phyloP scores from a whole-genome alignment of 495 filamentous ascomycete species.

The Penicillium roqueforti region DNA sequence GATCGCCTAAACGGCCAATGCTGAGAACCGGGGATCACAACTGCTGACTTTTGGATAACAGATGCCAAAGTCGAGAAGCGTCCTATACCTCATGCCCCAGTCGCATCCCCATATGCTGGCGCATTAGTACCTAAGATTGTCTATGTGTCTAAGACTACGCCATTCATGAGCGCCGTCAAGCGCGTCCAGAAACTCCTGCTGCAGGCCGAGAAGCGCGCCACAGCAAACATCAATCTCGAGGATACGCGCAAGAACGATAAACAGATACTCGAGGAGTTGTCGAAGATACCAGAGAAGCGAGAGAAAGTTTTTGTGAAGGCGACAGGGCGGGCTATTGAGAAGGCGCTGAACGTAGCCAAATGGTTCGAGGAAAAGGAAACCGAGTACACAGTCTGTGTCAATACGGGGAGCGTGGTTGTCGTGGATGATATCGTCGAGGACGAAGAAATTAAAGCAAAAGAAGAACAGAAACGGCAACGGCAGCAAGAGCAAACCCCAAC shows the following conservation, averaged over 20 bases:
- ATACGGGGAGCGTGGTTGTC: slow-evolving; percentile 61
- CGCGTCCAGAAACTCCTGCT: slow-evolving; percentile 69
- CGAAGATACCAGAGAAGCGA: slow-evolving; percentile 35
- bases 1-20: background rate
- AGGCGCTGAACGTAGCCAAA: slow-evolving; percentile 57
- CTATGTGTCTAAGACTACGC: slow-evolving; percentile 71
- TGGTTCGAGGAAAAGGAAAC: slow-evolving; percentile 57
- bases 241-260: slow-evolving; percentile 39
- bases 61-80: slow-evolving; percentile 56
- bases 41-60: slow-evolving; percentile 17
- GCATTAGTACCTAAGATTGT: slow-evolving; percentile 56
- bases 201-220: slow-evolving; percentile 58
- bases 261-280: slow-evolving; percentile 35
- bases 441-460: slow-evolving; percentile 25
- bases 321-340: slow-evolving; percentile 75
- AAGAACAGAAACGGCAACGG: slow-evolving; percentile 21
- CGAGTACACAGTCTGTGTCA: slow-evolving; percentile 53
- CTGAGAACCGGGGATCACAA: slow-evolving; percentile 4
- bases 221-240: slow-evolving; percentile 36
- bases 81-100: slow-evolving; percentile 65
- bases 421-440: slow-evolving; percentile 66
- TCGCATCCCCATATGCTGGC: slow-evolving; percentile 54
- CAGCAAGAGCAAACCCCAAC: slow-evolving; percentile 16
- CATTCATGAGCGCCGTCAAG: slow-evolving; percentile 79
- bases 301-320: slow-evolving; percentile 72